Evolutionary conservation across 169 alveolate species (phyloP).

Genomic region (Plasmodium gonderi): DNA sequence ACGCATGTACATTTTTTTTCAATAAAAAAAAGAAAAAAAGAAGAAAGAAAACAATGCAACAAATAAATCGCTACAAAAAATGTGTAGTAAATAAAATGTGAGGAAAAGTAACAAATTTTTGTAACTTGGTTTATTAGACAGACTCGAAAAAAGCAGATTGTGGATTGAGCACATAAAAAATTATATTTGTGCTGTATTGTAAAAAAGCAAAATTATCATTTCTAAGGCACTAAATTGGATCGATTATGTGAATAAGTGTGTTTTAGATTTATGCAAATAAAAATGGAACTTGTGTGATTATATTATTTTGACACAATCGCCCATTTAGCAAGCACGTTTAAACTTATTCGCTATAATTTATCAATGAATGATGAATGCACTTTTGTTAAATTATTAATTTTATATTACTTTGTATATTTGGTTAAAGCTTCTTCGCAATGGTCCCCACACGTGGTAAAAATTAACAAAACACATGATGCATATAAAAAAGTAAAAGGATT

Average conservation of each 20-base stretch:
- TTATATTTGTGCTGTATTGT: not conserved
- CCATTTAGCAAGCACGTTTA: too few relatives aligned
- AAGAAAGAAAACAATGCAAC: not conserved
- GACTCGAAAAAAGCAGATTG: not conserved
- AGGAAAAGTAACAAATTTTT: not conserved
- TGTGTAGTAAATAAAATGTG: not conserved
- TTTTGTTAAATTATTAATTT: too few relatives aligned
- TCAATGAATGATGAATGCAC: too few relatives aligned
- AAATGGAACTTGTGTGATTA: not conserved
- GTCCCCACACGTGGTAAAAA: not conserved
- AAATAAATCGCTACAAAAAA: not conserved
- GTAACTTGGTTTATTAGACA: not conserved
- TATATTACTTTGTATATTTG: too few relatives aligned
- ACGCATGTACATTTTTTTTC: not conserved
- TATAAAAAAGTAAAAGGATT: not conserved
- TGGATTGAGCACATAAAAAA: not conserved
- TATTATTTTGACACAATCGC: not conserved
- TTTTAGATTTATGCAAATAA: not conserved
- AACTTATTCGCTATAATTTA: too few relatives aligned
- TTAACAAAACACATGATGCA: conserved; percentile 1
- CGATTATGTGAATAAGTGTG: not conserved
- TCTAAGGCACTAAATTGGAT: not conserved
- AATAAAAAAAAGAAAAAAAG: not conserved
- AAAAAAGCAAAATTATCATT: not conserved
- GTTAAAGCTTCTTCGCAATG: too few relatives aligned